Evolutionary conservation across 2,329 filamentous ascomycete species (phyloP).

Genomic region (Seiridium cupressi): DNA sequence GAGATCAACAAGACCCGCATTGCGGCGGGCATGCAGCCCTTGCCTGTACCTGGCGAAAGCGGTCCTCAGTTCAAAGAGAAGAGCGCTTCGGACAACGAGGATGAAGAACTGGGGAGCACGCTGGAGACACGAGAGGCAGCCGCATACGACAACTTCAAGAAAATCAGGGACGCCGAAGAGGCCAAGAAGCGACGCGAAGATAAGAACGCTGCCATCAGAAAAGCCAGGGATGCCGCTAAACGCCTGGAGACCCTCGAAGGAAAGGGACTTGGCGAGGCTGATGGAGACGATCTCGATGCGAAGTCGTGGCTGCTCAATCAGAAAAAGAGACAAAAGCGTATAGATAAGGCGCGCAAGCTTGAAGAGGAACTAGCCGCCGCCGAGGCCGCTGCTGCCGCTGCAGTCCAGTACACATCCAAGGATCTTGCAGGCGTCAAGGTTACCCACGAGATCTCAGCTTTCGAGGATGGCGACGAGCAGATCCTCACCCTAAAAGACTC

Average conservation of each 20-base stretch:
- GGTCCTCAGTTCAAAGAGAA: slow-evolving; percentile 36
- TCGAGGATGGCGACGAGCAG: slow-evolving; percentile 82
- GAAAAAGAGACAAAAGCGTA: slow-evolving; percentile 93
- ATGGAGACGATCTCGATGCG: slow-evolving; percentile 67
- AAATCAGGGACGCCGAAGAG: slow-evolving; percentile 66
- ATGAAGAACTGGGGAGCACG: slow-evolving; percentile 76
- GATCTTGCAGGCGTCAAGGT: slow-evolving; percentile 91
- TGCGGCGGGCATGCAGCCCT: slow-evolving; percentile 84
- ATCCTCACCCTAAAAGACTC: slow-evolving; percentile 93
- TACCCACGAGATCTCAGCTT: slow-evolving; percentile 78
- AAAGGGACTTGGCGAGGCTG: slow-evolving; percentile 75
- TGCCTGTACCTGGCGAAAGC: slow-evolving; percentile 74
- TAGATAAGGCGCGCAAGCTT: slow-evolving; percentile 69
- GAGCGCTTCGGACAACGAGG: slow-evolving; percentile 41
- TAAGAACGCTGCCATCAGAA: slow-evolving; percentile 79
- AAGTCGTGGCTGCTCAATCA: slow-evolving; percentile 83
- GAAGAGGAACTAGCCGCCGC: slow-evolving; percentile 79
- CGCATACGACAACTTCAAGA: slow-evolving; percentile 70
- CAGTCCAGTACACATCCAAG: slow-evolving; percentile 72
- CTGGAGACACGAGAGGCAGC: slow-evolving; percentile 76
- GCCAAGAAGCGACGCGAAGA: slow-evolving; percentile 78
- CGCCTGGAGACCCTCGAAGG: slow-evolving; percentile 76
- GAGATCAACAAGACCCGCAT: slow-evolving; percentile 91
- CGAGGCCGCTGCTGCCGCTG: slow-evolving; percentile 63
- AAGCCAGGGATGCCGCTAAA: slow-evolving; percentile 80